phyloP scores from a whole-genome alignment of 2,329 filamentous ascomycete species.

The Diaporthe capsici region DNA sequence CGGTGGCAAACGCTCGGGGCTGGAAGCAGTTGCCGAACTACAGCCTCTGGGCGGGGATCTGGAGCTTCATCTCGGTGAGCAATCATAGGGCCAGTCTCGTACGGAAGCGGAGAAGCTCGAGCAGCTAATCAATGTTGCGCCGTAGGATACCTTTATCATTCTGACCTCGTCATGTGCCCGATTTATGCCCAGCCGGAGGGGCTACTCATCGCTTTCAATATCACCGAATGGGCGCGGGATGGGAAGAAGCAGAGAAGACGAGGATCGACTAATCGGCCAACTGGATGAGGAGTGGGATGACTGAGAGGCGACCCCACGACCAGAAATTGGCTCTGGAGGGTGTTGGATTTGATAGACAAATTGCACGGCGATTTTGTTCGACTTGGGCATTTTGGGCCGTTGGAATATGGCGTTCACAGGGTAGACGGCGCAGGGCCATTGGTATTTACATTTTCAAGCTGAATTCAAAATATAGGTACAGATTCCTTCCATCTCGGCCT shows the following conservation, averaged over 20 bases:
- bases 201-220: slow-evolving; percentile 75
- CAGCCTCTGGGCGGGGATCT: slow-evolving; percentile 89
- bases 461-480: slow-evolving; percentile 23
- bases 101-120: slow-evolving; percentile 30
- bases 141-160: slow-evolving; percentile 76
- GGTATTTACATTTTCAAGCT: slow-evolving; percentile 23
- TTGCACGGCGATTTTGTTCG: not conserved
- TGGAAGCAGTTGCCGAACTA: slow-evolving; percentile 98
- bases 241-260: slow-evolving; percentile 76
- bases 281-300: slow-evolving; percentile 98
- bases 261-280: slow-evolving; percentile 95
- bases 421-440: slow-evolving; percentile 32
- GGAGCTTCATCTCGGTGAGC: slow-evolving; percentile 83
- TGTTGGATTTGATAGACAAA: slow-evolving; percentile 16
- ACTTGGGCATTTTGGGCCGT: slow-evolving; percentile 9
- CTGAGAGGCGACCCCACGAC: slow-evolving; percentile 49
- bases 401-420: slow-evolving; percentile 36
- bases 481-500: not conserved
- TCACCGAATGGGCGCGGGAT: slow-evolving; percentile 63
- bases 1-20: slow-evolving; percentile 92
- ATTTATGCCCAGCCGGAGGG: slow-evolving; percentile 73
- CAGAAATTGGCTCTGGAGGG: not conserved
- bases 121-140: slow-evolving; percentile 32
- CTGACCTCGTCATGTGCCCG: slow-evolving; percentile 78
- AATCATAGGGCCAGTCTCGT: slow-evolving; percentile 41